Evolutionary conservation across 306 rosid genomes (phyloP), one percentile per base, ranked within the genome.

Genomic region (Dryas octopetala): DNA sequence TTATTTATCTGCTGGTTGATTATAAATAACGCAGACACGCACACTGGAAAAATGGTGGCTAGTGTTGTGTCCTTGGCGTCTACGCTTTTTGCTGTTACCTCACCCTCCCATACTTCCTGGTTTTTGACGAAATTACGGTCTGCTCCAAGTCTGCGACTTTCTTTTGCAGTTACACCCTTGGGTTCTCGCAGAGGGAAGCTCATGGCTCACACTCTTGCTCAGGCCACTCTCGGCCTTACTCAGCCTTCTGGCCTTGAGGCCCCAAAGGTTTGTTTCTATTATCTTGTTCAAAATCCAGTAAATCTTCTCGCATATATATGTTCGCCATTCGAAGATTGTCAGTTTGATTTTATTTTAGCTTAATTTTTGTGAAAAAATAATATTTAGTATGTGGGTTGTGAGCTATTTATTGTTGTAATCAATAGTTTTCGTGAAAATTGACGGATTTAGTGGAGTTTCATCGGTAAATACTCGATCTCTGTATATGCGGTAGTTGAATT

Each of bases 201-300:
- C 86, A 96, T 90, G 99, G 85, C 94, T 81, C 97, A 90, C 83
- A 63, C 96, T 52, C 83, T 84, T 45, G 86, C 98, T 44, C 82
- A 44, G 62, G 91, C 89, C 89, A 89, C 85, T 73, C 99, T 96
- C 17, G 99, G 99, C 79, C 99, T 96, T 71, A 96, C 99, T 46
- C 79, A 83, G 54, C 97, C 99, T 40, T 49, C 88, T 47, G 70
- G 14, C 57, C 54, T 70, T 60, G 91, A 96, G 52, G 16, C 79
- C 52, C 86, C 91, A 9, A 85, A 96, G 96, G 99, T 95, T 46
- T 59, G 2, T 6, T 46, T 48, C 9, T 41, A 11, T 64, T 16
- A 6, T 55, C 72, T 64, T 54, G 73, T 60, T 73, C 45, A 9
- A 0, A 38, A 6, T 41, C 13, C 50, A 16, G 68, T 5, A 43